phyloP scores from a whole-genome alignment of 495 filamentous ascomycete species.

The Podospora pseudopauciseta region DNA sequence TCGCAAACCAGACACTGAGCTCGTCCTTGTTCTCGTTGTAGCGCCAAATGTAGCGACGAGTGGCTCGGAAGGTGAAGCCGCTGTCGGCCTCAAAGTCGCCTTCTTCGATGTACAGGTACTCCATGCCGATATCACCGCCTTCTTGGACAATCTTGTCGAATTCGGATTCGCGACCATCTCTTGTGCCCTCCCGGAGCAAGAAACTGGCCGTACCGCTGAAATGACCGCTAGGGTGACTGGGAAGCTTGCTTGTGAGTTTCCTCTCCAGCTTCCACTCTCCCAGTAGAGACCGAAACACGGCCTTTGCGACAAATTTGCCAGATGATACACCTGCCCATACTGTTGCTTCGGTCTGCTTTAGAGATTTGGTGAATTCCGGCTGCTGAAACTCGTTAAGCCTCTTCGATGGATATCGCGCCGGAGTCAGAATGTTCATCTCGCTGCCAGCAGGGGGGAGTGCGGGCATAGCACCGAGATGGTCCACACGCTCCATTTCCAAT shows the following conservation, averaged over 20 bases:
- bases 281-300: conserved; percentile 69
- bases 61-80: conserved; percentile 46
- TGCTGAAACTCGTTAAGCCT: conserved; percentile 17
- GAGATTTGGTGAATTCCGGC: conserved; percentile 26
- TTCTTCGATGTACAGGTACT: conserved; percentile 66
- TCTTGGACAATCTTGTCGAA: conserved; percentile 21
- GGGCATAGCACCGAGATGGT: conserved; percentile 27
- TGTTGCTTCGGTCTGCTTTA: conserved; percentile 34
- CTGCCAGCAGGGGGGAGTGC: conserved; percentile 15
- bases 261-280: conserved; percentile 65
- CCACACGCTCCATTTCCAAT: conserved; percentile 41
- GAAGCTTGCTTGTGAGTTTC: conserved; percentile 42
- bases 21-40: conserved; percentile 52
- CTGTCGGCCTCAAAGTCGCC: conserved; percentile 54
- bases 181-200: conserved; percentile 52
- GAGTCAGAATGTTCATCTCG: conserved; percentile 45
- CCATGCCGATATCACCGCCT: conserved; percentile 44
- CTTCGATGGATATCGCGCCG: conserved; percentile 38
- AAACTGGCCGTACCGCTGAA: conserved; percentile 62
- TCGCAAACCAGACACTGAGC: conserved; percentile 67
- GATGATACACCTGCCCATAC: conserved; percentile 34
- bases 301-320: conserved; percentile 52
- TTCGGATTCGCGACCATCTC: conserved; percentile 42
- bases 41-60: conserved; percentile 55
- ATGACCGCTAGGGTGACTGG: conserved; percentile 55